Evolutionary conservation across 768 basidiomycete species (phyloP), one percentile per base, ranked within the genome.

Genomic region (Lactarius hengduanensis): DNA sequence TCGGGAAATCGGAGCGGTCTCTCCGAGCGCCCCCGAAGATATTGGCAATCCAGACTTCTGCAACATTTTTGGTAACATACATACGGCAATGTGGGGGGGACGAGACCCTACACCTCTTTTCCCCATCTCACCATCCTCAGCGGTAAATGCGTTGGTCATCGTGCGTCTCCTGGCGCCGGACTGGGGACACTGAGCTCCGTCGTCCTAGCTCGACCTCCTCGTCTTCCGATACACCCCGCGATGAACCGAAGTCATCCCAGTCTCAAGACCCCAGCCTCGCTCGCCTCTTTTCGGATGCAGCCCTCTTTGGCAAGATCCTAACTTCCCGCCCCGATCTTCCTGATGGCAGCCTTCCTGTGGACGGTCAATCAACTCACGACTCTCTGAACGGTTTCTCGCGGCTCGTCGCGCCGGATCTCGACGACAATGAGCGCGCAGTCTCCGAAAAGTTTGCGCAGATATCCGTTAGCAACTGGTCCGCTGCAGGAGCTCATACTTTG

Each of bases 331-430:
- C 63, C n/a, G 57, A 65, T 58, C 40, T 60, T 30, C 26, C 38
- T 9, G 45, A 50, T 3, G 38, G 47, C 13, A 32, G 58, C 11
- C 28, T 63, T 13, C n/a, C 22, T 15, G 22, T 40, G 26, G 63
- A 57, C 11, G 58, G 53, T 11, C 28, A 11, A 53, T 18, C 50
- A 26, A 61, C 67, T 9, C 71, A 77, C 26, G 73, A 73, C 54
- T 40, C 68, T 36, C 62, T 71, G 30, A 73, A 75, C 32, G 77
- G 78, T 20, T 81, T 83, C 67, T 77, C 76, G 7, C 74, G 77
- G 38, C 78, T 84, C 38, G 76, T 83, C 9, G 79, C 73, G 22
- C 71, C 73, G 28, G 78, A 82, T 65, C 78, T 83, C 40, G 76
- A 72, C 57, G 65, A 72, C 1, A 70, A 65, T 8, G 81, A 82